Base-by-base conservation (phyloP, 768 basidiomycete species). In the Crepidotus variabilis region DNA sequence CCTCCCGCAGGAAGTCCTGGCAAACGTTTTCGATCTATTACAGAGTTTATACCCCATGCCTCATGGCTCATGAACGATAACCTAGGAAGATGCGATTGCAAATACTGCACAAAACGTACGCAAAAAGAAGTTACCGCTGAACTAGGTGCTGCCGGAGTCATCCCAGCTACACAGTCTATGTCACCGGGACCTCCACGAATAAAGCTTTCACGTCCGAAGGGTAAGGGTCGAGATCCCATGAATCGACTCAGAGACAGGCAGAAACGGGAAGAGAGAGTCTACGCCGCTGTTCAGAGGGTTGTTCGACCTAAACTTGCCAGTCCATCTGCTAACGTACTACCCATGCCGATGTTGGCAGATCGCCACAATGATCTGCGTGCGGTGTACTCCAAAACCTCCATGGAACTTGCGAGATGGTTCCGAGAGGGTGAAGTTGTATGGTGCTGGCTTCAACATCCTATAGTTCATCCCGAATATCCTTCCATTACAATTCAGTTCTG, bases 41-140 rank as follows among this genome's bases (percentile, higher is more conserved):
- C 87, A 49, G 92, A 94, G 66, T 92, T 94, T 67, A 80, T 88
- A 48, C 90, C 91, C 3, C 92, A 94, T 63, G 88, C 88, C 2
- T 75, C 85, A 56, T 94, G 91, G 91, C 79, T 94, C 9, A 75
- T 86, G 67, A 73, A 74, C 6, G 85, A 89, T 57, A 64, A 72
- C 0, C 73, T 73, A 1, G 65, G 78, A 57, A 78, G 78, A 45
- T 93, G 90, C 63, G 71, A 71, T 32, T 93, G 90, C 73, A 91
- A 90, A 66, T 92, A 92, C 62, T 92, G 90, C 65, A 72, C 80
- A 43, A 86, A 85, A 63, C 78, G 82, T 59, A 73, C 85, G 0
- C 90, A 92, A 67, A 80, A 79, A 36, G 82, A 86, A 62, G 86
- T 92, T 56, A 87, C 87, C 1, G 77, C 81, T 5, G 75, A 75